Percentiles rank a stretch among this genome's conserved stretches.
phyloP scores from a whole-genome alignment of 495 filamentous ascomycete species.

The Penicillium canariense region DNA sequence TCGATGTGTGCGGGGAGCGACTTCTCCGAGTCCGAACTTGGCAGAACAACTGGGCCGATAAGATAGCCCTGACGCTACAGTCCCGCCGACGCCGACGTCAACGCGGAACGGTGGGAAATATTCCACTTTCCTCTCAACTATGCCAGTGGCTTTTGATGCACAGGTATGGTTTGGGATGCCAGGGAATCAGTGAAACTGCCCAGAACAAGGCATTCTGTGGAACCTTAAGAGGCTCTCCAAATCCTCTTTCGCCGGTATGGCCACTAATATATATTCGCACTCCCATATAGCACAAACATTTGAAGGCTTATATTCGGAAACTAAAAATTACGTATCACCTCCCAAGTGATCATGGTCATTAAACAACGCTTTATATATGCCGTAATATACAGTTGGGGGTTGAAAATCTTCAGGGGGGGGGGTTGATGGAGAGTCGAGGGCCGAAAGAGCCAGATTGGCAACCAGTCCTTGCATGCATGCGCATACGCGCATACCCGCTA shows the following conservation, averaged over 20 bases:
- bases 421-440: neutral
- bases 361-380: slow-evolving; percentile 14
- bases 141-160: neutral
- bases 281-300: no score
- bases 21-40: slow-evolving; percentile 35
- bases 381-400: slow-evolving; percentile 8
- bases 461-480: slow-evolving; percentile 6
- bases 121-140: neutral
- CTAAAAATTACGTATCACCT: no score
- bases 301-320: neutral
- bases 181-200: neutral
- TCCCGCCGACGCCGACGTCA: neutral
- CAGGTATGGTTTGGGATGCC: neutral
- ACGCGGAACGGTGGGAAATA: neutral
- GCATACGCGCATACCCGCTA: neutral
- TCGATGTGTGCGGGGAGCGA: slow-evolving; percentile 45
- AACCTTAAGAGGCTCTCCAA: no score
- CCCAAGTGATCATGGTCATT: neutral
- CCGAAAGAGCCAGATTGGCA: neutral
- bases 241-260: no score
- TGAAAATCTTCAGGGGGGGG: neutral
- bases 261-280: no score
- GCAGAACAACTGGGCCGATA: slow-evolving; percentile 28
- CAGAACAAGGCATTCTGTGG: neutral
- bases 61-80: slow-evolving; percentile 13